Base-by-base conservation (phyloP, 345 rosid genomes). In the Cardamine chenopodiifolia region DNA sequence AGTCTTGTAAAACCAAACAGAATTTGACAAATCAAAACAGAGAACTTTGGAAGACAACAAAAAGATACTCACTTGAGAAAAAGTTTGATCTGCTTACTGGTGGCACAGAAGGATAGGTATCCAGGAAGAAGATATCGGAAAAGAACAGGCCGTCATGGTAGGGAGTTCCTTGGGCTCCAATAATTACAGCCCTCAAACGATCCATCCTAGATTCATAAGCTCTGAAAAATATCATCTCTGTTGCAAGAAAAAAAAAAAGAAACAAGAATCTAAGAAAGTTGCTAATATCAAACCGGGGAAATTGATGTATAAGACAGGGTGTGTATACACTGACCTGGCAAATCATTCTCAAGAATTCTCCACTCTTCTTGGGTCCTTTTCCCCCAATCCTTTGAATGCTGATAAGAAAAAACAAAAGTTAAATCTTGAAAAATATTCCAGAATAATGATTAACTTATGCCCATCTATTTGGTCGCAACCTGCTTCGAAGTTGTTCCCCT, bases 91-190 rank as follows among this genome's bases (percentile, higher is more conserved):
- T 44, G 67, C 71, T 47, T 86, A 90, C 97, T 58, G 97, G 98
- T 13, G 98, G 97, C 18, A 37, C 80, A 73, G 66, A 70, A 63
- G 98, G 98, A 77, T 90, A 94, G 69, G 72, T 73, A 55, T 79
- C 58, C 50, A 97, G 98, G 80, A 94, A 94, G 86, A 68, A 85
- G 71, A 94, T 75, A 73, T 94, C 98, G 74, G 91, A 90, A 84
- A 91, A 94, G 80, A 86, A 94, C 49, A 94, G 90, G 78, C 98
- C 97, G 50, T 94, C 96, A 49, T 90, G 97, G 79, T 94, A 94
- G 20, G 98, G 98, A 73, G 98, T 94, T 62, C 92, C 96, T 63
- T 88, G 92, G 11, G 97, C 95, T 82, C 98, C 98, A 17, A 90
- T 73, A 60, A 94, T 91, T 52, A 88, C 96, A 79, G 97, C 97